A percentile compares a stretch with the other conserved stretches of the same genome.
Conservation (phyloP, 257 asterid species). For the Cruciata laevipes region DNA sequence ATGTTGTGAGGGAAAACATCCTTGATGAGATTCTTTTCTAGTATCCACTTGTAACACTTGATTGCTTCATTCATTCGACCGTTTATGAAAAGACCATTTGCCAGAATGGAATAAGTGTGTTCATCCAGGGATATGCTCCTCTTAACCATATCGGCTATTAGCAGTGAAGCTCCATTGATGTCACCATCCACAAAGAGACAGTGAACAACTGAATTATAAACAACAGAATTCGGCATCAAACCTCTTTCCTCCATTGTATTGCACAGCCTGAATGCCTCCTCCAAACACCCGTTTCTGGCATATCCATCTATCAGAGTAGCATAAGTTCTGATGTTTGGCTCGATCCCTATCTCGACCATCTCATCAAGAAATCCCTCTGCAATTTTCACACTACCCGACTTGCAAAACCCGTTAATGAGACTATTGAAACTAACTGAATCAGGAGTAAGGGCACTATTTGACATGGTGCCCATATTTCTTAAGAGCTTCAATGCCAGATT, state of each 20-base stretch:
- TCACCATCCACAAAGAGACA: conserved; percentile 67
- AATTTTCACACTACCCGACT: conserved; percentile 37
- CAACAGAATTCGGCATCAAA: conserved; percentile 47
- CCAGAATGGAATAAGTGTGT: conserved; percentile 46
- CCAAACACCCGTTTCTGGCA: conserved; percentile 46
- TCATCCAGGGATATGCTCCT: conserved; percentile 40
- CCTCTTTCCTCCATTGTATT: conserved; percentile 46
- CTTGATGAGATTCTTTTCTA: conserved; percentile 32
- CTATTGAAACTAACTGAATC: conserved; percentile 54
- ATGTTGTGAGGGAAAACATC: conserved; percentile 53
- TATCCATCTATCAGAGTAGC: conserved; percentile 75
- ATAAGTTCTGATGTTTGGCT: conserved; percentile 64
- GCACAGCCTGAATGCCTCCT: conserved; percentile 60
- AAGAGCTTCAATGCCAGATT: conserved; percentile 48
- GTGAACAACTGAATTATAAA: conserved; percentile 60
- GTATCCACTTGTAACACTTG: conserved; percentile 32
- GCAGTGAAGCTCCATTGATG: conserved; percentile 39
- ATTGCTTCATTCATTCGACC: conserved; percentile 46
- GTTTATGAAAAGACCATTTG: conserved; percentile 54
- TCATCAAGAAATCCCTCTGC: conserved; percentile 45
- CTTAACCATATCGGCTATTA: conserved; percentile 61
- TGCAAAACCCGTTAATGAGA: conserved; percentile 69
- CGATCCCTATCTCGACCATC: conserved; percentile 42
- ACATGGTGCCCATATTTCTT: conserved; percentile 39
- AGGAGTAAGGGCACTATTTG: conserved; percentile 38